Base-by-base conservation (phyloP, 306 rosid species). In the barrel medic (Medicago truncatula) region DNA sequence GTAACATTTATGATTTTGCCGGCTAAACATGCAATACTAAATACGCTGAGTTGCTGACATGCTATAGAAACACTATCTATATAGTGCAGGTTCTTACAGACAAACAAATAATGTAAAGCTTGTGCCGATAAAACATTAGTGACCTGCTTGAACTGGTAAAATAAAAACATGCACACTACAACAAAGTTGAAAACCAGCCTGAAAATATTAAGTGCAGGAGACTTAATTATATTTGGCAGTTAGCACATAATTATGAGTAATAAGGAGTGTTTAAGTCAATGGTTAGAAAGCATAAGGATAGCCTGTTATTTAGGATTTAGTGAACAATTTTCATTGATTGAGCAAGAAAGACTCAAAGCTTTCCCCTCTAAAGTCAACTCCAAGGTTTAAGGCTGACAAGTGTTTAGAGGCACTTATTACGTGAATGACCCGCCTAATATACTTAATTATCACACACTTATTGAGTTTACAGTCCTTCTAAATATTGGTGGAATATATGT, bases 401-500 rank as follows among this genome's bases (percentile, higher is more conserved):
- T 17, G 36, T 49, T 41, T 71, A 40, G 66, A 52, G 70, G 75
- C 44, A 70, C 34, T 78, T 60, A 34, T 36, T 65, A 25, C 52
- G 7, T 28, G 74, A 15, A 6, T 36, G 15, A 67, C 15, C 46
- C 57, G 5, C 70, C 46, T 73, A 63, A 62, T 31, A 46, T 17
- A 40, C 56, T 56, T 15, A 20, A 39, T 71, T 18, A 8, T 10
- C 58, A 34, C 38, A 34, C 4, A 46, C 38, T 53, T 63, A 31
- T 44, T 21, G 65, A 31, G 20, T 14, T 46, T 49, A 18, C 50
- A 34, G 6, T 15, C 17, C 17, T 44, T 44, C 11, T 25, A 16
- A 64, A 34, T 12, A 39, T 2, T 44, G 20, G 58, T 56, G 70
- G 71, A 56, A 56, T 57, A 3, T 49, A 58, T 21, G 20, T 53